A percentile compares a stretch with the other conserved stretches of the same genome.
phyloP scores from a whole-genome alignment of 345 rosid species.

The Lumnitzera racemosa region DNA sequence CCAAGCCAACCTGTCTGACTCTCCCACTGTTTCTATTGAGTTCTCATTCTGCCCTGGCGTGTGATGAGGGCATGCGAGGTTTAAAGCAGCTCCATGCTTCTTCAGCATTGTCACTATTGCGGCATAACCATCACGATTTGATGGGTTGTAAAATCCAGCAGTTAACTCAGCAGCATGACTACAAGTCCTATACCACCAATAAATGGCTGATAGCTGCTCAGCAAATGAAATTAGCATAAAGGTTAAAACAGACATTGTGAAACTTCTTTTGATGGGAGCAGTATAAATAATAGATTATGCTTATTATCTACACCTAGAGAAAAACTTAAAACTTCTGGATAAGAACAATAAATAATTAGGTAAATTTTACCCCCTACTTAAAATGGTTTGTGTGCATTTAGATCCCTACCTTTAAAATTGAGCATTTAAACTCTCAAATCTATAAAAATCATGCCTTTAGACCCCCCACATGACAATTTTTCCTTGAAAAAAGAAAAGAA shows the following conservation, averaged over 20 bases:
- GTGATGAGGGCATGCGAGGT: constrained; percentile 58
- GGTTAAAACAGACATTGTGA: neutral
- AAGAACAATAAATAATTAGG: too few species aligned
- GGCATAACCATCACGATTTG: constrained; percentile 87
- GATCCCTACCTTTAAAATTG: too few species aligned
- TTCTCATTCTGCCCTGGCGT: constrained; percentile 52
- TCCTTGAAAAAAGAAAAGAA: too few species aligned
- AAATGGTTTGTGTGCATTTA: too few species aligned
- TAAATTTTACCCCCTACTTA: too few species aligned
- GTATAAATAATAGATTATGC: neutral
- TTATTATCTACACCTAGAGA: neutral
- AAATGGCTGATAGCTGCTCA: constrained; percentile 83
- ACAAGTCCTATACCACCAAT: constrained; percentile 97
- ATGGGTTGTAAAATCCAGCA: constrained; percentile 85
- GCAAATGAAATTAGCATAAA: constrained; percentile 25
- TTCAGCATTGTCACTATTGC: constrained; percentile 57
- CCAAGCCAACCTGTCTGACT: constrained; percentile 80
- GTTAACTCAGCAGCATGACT: constrained; percentile 97
- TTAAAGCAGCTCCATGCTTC: constrained; percentile 67
- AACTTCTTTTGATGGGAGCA: neutral
- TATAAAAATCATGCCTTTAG: too few species aligned
- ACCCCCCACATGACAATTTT: too few species aligned
- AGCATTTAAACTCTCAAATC: too few species aligned
- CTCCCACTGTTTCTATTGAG: constrained; percentile 47
- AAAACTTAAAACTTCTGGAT: too few species aligned